Evolutionary conservation across 2,329 filamentous ascomycete genomes (phyloP), one percentile per base, ranked within the genome.

Genomic region (Biscogniauxia marginata): DNA sequence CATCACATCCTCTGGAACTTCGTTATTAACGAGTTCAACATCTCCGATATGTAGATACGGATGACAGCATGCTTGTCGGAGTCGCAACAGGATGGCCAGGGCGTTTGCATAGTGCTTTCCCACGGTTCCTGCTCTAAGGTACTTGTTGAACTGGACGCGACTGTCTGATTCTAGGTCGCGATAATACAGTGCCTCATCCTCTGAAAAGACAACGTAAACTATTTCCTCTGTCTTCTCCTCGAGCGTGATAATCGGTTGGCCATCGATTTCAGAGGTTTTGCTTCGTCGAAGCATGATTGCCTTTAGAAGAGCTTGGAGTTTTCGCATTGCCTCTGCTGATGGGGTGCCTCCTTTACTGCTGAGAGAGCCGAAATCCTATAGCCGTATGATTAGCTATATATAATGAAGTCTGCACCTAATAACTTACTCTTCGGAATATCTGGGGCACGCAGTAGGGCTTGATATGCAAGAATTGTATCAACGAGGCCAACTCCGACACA

Each of bases 11-110:
- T 80, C 78, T 2, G 76, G 73, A 19, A 82, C 71, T 5, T 79
- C 79, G 20, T 77, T 75, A 3, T 75, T 73, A 45, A 74, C 74
- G 18, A 59, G 68, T 61, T 66, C 77, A 65, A 68, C 75, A 62
- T 65, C 77, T 11, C 73, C 80, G 3, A 82, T 73, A 22, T 83
- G 83, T 52, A 89, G 84, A 66, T 91, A 85, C 1, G 89, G 89
- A 69, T 93, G 90, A 64, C 89, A 93, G 65, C 88, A 91, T 19
- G 88, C 87, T 71, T 93, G 90, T 20, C 90, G 85, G n/a, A 93
- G 79, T 21, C 90, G 87, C 48, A 95, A 79, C 25, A 93, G 78
- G 18, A 96, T 79, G 7, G 93, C 88, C 21, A 96, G 78, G 30
- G 96, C 86, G 61, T 87, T 87, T 2, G 88, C 87, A 67, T 96